phyloP scores from a whole-genome alignment of 2,329 filamentous ascomycete species.

The Orbilia blumenaviensis region DNA sequence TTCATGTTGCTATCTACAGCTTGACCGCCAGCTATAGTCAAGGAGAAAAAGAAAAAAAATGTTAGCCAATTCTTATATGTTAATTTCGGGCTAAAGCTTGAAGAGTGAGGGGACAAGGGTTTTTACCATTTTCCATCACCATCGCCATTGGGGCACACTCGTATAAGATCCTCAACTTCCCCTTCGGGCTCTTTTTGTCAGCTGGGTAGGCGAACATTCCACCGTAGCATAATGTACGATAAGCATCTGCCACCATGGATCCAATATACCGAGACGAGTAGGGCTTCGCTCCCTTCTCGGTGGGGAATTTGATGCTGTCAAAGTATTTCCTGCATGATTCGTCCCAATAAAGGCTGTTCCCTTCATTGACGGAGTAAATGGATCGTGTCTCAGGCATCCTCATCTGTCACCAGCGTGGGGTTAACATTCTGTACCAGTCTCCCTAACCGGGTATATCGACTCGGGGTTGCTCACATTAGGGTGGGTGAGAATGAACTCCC shows the following conservation, averaged over 20 bases:
- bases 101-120: neutral
- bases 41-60: neutral
- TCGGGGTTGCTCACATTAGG: constrained; percentile 67
- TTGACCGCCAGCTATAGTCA: constrained; percentile 78
- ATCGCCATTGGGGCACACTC: constrained; percentile 99
- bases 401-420: constrained; percentile 67
- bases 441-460: neutral
- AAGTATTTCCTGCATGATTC: constrained; percentile 88
- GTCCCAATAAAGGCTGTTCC: constrained; percentile 96
- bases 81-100: neutral
- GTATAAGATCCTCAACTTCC: constrained; percentile 95
- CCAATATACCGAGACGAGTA: constrained; percentile 97
- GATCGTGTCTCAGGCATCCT: constrained; percentile 77
- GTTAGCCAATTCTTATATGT: neutral
- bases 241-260: constrained; percentile 97
- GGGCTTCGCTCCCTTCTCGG: constrained; percentile 76
- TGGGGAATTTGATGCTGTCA: constrained; percentile 83
- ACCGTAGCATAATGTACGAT: constrained; percentile 92
- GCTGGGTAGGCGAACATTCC: constrained; percentile 98
- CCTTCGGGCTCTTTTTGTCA: constrained; percentile 98
- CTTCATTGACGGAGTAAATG: constrained; percentile 99
- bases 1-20: constrained; percentile 91
- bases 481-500: constrained; percentile 98
- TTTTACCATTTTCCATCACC: constrained; percentile 93
- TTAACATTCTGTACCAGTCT: constrained; percentile 9